phyloP scores from a whole-genome alignment of 371 early-diverging fungal genomes.

The Mortierella polycephala region DNA sequence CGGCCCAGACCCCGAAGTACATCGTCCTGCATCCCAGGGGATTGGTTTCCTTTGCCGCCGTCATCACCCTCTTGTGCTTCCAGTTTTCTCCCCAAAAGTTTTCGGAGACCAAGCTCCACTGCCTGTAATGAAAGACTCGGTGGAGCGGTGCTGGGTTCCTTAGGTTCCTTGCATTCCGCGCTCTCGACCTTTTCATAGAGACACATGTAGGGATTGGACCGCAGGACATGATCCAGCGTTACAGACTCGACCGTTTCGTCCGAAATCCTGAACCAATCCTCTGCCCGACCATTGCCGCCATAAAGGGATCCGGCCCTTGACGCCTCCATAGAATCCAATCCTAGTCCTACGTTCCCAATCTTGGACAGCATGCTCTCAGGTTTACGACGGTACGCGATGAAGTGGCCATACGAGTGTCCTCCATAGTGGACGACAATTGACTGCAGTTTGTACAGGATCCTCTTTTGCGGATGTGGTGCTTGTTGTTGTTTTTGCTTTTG shows the following conservation, averaged over 20 bases:
- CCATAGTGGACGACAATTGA: conserved; percentile 93
- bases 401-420: conserved; percentile 92
- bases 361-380: conserved; percentile 59
- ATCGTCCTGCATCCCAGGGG: neutral
- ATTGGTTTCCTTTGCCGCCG: neutral
- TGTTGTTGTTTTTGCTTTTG: conserved; percentile 13
- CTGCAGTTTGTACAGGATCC: conserved; percentile 74
- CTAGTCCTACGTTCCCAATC: conserved; percentile 29
- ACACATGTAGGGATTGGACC: conserved; percentile 89
- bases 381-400: conserved; percentile 88
- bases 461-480: neutral
- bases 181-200: conserved; percentile 79
- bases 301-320: conserved; percentile 56
- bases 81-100: conserved; percentile 11
- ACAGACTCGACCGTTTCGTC: conserved; percentile 90
- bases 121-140: conserved; percentile 39
- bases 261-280: conserved; percentile 87
- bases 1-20: neutral
- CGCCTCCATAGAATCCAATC: conserved; percentile 40
- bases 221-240: conserved; percentile 71
- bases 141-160: neutral
- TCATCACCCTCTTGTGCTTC: conserved; percentile 3
- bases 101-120: conserved; percentile 36
- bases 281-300: conserved; percentile 56
- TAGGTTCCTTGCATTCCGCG: neutral